Conservation (phyloP, 345 rosid species). For the Boechera divaricarpa region DNA sequence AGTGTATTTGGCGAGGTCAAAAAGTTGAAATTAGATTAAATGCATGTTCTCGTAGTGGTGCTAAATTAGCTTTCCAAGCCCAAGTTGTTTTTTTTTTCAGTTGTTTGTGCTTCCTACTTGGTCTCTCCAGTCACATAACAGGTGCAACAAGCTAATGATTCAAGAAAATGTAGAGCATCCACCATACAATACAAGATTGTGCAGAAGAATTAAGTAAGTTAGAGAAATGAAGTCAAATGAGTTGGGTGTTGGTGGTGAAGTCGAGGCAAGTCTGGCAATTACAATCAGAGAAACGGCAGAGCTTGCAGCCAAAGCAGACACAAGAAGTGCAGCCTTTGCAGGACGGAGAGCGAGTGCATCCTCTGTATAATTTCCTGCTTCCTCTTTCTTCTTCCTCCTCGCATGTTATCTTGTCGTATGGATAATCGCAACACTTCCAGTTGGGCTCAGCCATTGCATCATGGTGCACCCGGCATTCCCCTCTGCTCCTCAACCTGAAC, state of each 20-base stretch:
- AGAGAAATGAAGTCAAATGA: slow-evolving; percentile 23
- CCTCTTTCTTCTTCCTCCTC: slow-evolving; percentile 76
- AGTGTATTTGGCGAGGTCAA: not conserved
- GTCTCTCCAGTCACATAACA: slow-evolving; percentile 4
- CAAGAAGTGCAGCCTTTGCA: slow-evolving; percentile 98
- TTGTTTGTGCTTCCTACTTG: not conserved
- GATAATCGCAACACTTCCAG: slow-evolving; percentile 83
- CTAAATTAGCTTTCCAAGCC: not conserved
- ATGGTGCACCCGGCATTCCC: slow-evolving; percentile 83
- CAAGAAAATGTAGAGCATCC: slow-evolving; percentile 6
- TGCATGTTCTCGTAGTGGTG: not conserved
- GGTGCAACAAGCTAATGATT: slow-evolving; percentile 10
- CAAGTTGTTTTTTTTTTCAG: not conserved
- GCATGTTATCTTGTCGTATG: slow-evolving; percentile 72
- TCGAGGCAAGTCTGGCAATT: slow-evolving; percentile 95
- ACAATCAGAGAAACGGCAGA: slow-evolving; percentile 89
- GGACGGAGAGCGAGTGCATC: slow-evolving; percentile 78
- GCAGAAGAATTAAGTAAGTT: slow-evolving; percentile 19
- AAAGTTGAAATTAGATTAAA: not conserved
- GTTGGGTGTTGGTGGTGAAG: slow-evolving; percentile 57
- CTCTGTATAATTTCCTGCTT: slow-evolving; percentile 85
- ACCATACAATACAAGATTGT: not conserved
- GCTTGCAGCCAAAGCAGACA: slow-evolving; percentile 91
- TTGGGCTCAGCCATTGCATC: slow-evolving; percentile 75
- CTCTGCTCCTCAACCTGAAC: slow-evolving; percentile 77